Evolutionary conservation across 164 flowering plant species (phyloP).

Genomic region (Stephania japonica): DNA sequence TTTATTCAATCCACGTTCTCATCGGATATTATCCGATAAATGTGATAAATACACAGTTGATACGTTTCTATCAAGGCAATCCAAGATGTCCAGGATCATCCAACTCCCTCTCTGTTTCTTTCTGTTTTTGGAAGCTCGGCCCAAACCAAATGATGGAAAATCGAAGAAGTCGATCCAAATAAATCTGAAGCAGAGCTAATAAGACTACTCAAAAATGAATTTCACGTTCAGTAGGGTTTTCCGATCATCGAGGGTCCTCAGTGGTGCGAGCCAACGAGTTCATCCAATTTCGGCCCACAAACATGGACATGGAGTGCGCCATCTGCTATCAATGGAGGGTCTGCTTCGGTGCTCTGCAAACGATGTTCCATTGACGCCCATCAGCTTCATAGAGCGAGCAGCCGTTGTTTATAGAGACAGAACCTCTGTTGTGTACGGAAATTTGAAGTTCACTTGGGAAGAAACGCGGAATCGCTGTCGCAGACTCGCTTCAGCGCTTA

Average conservation of each 20-base stretch:
- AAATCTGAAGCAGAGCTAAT: too few species aligned
- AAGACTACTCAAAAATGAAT: too few species aligned
- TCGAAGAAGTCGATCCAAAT: too few species aligned
- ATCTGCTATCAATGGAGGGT: constrained; percentile 16
- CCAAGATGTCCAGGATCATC: too few species aligned
- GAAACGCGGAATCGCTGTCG: constrained; percentile 37
- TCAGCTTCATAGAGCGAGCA: constrained; percentile 50
- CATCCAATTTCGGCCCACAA: constrained; percentile 1
- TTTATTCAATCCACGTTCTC: too few species aligned
- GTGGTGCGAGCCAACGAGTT: neutral
- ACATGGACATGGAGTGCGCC: neutral
- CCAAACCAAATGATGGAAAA: too few species aligned
- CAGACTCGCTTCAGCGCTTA: constrained; percentile 43
- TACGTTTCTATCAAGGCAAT: too few species aligned
- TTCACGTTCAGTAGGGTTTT: neutral
- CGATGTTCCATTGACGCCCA: constrained; percentile 44
- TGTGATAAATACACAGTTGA: too few species aligned
- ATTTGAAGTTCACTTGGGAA: constrained; percentile 29
- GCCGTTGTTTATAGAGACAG: constrained; percentile 37
- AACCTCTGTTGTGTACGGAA: constrained; percentile 38
- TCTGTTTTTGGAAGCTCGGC: too few species aligned
- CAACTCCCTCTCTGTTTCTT: too few species aligned
- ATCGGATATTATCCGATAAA: too few species aligned
- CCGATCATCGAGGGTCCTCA: neutral
- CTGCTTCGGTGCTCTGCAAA: constrained; percentile 39